Conservation (phyloP, 192 early-diverging fungal genomes). For the Coemansia sp. region DNA sequence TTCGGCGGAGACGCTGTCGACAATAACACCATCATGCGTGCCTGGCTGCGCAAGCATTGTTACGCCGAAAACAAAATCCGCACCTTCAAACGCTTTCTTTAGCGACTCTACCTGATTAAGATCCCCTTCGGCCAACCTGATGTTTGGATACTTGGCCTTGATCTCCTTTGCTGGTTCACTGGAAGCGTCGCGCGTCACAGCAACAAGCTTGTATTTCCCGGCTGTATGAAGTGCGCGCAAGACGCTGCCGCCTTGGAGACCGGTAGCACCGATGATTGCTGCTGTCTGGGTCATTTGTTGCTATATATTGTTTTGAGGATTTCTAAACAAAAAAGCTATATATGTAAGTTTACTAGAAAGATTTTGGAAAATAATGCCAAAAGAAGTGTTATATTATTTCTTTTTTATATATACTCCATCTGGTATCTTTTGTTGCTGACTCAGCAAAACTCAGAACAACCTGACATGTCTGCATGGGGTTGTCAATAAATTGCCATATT, state of each 20-base stretch:
- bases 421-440: too few relatives aligned
- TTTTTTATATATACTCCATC: too few relatives aligned
- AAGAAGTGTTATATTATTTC: too few relatives aligned
- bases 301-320: too few relatives aligned
- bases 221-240: slow-evolving; percentile 28
- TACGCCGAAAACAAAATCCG: slow-evolving; percentile 35
- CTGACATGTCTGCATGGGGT: too few relatives aligned
- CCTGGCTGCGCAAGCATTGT: slow-evolving; percentile 24
- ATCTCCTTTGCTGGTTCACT: slow-evolving; percentile 13
- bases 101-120: slow-evolving; percentile 25
- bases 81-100: slow-evolving; percentile 22
- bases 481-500: too few relatives aligned
- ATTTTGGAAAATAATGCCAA: too few relatives aligned
- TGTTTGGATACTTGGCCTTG: slow-evolving; percentile 24
- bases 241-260: slow-evolving; percentile 44
- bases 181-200: slow-evolving; percentile 23
- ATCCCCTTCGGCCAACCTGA: slow-evolving; percentile 26
- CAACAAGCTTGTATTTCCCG: slow-evolving; percentile 33
- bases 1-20: slow-evolving; percentile 29
- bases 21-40: background rate
- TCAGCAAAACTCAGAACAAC: too few relatives aligned
- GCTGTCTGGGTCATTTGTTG: slow-evolving; percentile 21
- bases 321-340: too few relatives aligned
- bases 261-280: slow-evolving; percentile 46
- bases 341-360: too few relatives aligned